These are phyloP conservation scores for Pseudoneurospora amorphoporcata DNA, from an alignment of 495 filamentous ascomycete genomes.

Conservation along the genomic window DNA sequence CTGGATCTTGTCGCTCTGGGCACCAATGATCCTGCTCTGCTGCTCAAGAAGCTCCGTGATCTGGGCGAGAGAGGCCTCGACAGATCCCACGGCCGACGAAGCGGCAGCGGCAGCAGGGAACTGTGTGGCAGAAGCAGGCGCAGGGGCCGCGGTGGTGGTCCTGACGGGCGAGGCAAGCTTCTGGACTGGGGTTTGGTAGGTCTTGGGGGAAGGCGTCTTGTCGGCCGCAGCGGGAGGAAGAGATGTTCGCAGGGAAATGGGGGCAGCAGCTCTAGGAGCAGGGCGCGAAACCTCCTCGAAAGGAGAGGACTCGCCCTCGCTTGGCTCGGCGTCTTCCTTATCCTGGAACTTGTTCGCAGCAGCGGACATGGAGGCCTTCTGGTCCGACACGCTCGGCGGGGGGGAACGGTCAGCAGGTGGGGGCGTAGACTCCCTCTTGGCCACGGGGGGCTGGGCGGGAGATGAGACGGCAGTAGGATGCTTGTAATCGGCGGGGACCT, in stretches of 20 bases:
- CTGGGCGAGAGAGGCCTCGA: slow-evolving; percentile 41
- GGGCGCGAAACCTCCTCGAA: slow-evolving; percentile 75
- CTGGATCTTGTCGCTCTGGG: slow-evolving; percentile 49
- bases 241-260: slow-evolving; percentile 5
- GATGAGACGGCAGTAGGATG: slow-evolving; percentile 34
- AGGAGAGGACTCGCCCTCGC: slow-evolving; percentile 41
- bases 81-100: slow-evolving; percentile 10
- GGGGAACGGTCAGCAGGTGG: slow-evolving; percentile 32
- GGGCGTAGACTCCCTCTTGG: slow-evolving; percentile 46
- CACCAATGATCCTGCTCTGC: slow-evolving; percentile 51
- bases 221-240: background rate
- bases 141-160: slow-evolving; percentile 5
- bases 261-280: slow-evolving; percentile 23
- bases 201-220: slow-evolving; percentile 22
- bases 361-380: slow-evolving; percentile 72
- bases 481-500: slow-evolving; percentile 62
- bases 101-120: background rate
- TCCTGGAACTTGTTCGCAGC: slow-evolving; percentile 81
- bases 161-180: slow-evolving; percentile 7
- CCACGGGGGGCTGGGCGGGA: slow-evolving; percentile 38
- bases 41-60: slow-evolving; percentile 55
- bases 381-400: slow-evolving; percentile 64
- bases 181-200: slow-evolving; percentile 5
- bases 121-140: slow-evolving; percentile 7
- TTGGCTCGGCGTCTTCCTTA: slow-evolving; percentile 48